These are phyloP conservation scores for Ogataea wickerhamii DNA, from an alignment of 805 yeast genomes.

Conservation along the genomic window DNA sequence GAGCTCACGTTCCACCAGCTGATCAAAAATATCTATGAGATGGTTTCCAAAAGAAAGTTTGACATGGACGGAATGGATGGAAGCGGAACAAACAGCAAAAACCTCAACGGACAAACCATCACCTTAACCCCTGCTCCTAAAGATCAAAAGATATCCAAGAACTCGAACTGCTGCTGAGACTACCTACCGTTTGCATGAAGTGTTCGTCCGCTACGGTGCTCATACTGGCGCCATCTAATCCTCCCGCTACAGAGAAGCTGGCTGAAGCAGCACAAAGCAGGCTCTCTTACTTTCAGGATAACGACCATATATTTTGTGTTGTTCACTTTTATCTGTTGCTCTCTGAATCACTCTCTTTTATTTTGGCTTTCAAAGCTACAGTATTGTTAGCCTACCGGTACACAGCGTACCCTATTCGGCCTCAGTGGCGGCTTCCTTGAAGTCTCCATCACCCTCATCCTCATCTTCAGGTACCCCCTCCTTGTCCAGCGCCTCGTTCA, in stretches of 20 bases:
- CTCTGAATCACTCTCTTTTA: too few relatives aligned
- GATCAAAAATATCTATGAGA: slow-evolving; percentile 87
- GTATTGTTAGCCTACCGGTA: too few relatives aligned
- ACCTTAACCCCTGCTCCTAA: slow-evolving; percentile 91
- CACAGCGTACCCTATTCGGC: slow-evolving; percentile 1
- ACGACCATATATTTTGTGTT: too few relatives aligned
- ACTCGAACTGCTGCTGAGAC: slow-evolving; percentile 63
- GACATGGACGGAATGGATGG: slow-evolving; percentile 70
- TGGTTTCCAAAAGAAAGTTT: slow-evolving; percentile 89
- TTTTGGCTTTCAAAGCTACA: too few relatives aligned
- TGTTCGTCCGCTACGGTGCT: background rate
- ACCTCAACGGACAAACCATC: slow-evolving; percentile 82
- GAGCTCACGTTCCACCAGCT: slow-evolving; percentile 92
- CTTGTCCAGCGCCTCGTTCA: slow-evolving; percentile 64
- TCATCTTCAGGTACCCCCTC: slow-evolving; percentile 41
- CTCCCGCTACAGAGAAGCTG: background rate
- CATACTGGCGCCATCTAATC: background rate
- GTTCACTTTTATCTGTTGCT: too few relatives aligned
- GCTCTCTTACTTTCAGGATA: too few relatives aligned
- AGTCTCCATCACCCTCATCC: slow-evolving; percentile 48
- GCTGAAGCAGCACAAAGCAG: background rate
- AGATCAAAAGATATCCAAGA: slow-evolving; percentile 59
- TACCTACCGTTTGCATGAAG: background rate
- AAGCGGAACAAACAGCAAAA: slow-evolving; percentile 39
- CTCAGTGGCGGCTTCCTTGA: slow-evolving; percentile 37